A percentile compares a stretch with the other conserved stretches of the same genome.
These are phyloP conservation scores for Bryum argenteum DNA, from an alignment of 225 moss, liverwort and hornwort species.

Conservation along the genomic window DNA sequence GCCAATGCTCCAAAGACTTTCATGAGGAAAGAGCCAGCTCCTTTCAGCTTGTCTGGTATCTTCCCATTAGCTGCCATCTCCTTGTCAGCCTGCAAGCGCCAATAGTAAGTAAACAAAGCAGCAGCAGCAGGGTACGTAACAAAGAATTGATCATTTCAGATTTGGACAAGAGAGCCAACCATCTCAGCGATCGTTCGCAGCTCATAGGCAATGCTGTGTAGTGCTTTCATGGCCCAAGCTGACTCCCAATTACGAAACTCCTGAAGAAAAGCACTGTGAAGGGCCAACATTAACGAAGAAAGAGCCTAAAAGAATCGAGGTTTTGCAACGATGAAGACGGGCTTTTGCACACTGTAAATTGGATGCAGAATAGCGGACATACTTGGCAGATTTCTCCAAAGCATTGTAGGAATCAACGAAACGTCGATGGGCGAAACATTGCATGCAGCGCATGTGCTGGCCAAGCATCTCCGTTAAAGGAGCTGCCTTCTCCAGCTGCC, in stretches of 20 bases:
- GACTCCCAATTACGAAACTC: conserved; percentile 99
- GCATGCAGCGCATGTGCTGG: conserved; percentile 90
- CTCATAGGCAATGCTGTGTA: conserved; percentile 84
- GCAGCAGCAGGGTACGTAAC: conserved; percentile 9
- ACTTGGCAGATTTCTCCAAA: conserved; percentile 90
- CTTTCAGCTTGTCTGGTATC: conserved; percentile 91
- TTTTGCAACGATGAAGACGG: neutral
- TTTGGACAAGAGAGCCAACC: conserved; percentile 47
- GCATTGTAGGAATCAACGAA: conserved; percentile 71
- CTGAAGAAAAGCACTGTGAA: conserved; percentile 82
- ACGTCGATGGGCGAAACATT: conserved; percentile 69
- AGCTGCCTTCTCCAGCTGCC: conserved; percentile 82
- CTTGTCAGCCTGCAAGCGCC: conserved; percentile 71
- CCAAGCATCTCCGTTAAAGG: conserved; percentile 82
- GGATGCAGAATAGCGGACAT: conserved; percentile 24
- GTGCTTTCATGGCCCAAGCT: conserved; percentile 93
- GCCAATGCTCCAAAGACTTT: conserved; percentile 98
- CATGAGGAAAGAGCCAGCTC: conserved; percentile 95
- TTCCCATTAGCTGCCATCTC: conserved; percentile 85
- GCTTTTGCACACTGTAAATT: neutral
- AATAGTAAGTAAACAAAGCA: neutral
- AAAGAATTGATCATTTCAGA: conserved; percentile 24
- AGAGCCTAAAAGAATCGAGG: neutral
- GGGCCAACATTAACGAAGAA: conserved; percentile 44
- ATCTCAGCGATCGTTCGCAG: conserved; percentile 85